Conservation (phyloP, 306 rosid species). For the Ormosia emarginata region DNA sequence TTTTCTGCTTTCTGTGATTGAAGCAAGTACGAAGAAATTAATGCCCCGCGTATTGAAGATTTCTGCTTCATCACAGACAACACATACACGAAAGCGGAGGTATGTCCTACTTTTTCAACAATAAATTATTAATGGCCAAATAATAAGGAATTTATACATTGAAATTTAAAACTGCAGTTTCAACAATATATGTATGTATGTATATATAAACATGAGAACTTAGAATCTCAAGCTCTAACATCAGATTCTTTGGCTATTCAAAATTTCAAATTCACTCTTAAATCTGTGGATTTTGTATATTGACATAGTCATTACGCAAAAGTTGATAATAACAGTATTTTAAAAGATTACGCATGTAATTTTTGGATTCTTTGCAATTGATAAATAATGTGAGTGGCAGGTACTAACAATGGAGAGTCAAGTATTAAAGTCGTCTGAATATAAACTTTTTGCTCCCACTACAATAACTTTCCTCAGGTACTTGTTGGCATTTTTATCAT, state of each 20-base stretch:
- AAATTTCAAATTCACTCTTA: neutral
- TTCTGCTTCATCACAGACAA: conserved; percentile 90
- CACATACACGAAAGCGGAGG: conserved; percentile 84
- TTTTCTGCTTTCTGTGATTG: conserved; percentile 23
- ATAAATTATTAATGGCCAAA: neutral
- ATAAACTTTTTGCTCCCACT: conserved; percentile 80
- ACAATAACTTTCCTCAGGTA: conserved; percentile 87
- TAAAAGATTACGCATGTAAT: neutral
- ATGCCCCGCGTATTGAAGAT: conserved; percentile 81
- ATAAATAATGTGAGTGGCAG: conserved; percentile 33
- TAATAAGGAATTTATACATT: neutral
- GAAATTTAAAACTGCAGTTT: neutral
- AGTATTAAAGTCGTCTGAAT: conserved; percentile 60
- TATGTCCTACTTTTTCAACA: conserved; percentile 23
- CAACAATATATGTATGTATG: neutral
- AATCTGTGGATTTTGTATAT: neutral
- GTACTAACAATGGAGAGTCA: conserved; percentile 76
- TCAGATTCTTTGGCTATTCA: neutral
- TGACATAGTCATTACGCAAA: neutral
- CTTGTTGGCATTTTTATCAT: neutral
- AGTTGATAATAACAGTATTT: neutral
- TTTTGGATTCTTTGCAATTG: neutral
- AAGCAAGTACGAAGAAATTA: conserved; percentile 89
- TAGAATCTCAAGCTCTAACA: neutral
- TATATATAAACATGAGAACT: neutral